Evolutionary conservation across 768 basidiomycete genomes (phyloP), one percentile per base, ranked within the genome.

Genomic region (Postia placenta): DNA sequence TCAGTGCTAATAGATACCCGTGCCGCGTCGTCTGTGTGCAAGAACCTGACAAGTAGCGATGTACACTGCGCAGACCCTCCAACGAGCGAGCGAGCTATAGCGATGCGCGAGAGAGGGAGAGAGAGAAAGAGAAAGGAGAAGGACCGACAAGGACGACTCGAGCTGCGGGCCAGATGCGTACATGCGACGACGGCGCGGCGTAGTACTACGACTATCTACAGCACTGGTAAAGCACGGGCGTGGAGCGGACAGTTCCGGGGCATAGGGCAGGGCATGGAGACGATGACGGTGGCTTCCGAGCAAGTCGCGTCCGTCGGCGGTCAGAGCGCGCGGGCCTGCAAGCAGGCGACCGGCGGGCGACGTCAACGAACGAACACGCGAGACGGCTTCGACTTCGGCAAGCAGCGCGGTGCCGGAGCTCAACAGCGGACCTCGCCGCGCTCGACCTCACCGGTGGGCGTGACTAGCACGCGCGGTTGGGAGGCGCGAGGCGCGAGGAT

Each of bases 401-500:
- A 47, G 30, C 45, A 9, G 33, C 23, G 22, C 45, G 9, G n/a
- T 23, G 11, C 35, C 19, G 24, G 39, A 44, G 38, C 45, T 33
- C 51, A 50, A 50, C 50, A 30, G 12, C 57, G 49, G 26, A 51
- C 53, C 22, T 55, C 56, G 38, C 51, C 47, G 41, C 47, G 24
- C 56, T 38, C 53, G 20, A 39, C n/a, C 51, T 33, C 47, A 38
- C 50, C 49, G 47, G 49, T 36, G 54, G 49, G 48, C 60, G 44
- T 58, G 60, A 42, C 58, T 61, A 56, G 60, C 60, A 61, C 54
- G 58, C 58, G 45, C 56, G 43, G 49, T 40, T 49, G 51, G 25
- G 49, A 49, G 48, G 22, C 23, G 17, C 20, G 40, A 41, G 48
- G 38, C 35, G 47, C 36, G 23, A 42, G 48, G 38, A 41, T 48